Conservation (phyloP, 768 basidiomycete species). For the Hygrophorus russula region DNA sequence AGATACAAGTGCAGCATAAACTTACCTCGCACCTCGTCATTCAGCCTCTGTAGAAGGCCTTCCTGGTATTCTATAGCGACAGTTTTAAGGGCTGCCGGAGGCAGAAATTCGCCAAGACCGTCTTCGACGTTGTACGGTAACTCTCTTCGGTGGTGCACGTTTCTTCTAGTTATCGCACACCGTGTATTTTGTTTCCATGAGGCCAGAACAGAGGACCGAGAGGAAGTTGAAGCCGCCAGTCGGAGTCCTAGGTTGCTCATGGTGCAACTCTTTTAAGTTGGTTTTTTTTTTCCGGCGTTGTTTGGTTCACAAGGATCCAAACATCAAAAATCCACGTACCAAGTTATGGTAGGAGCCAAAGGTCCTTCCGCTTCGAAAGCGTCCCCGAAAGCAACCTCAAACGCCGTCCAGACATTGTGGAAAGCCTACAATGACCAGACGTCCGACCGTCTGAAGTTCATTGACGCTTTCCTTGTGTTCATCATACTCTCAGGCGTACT, state of each 20-base stretch:
- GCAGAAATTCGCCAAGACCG: constrained; percentile 72
- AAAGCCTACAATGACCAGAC: constrained; percentile 72
- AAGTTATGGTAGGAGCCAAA: constrained; percentile 12
- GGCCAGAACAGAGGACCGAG: constrained; percentile 3
- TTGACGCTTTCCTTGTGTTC: constrained; percentile 89
- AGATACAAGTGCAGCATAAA: not conserved
- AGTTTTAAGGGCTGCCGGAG: constrained; percentile 57
- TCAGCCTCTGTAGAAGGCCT: constrained; percentile 69
- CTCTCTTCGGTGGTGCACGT: constrained; percentile 38
- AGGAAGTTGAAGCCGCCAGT: constrained; percentile 15
- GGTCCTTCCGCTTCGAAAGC: constrained; percentile 14
- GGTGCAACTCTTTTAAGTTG: constrained; percentile 15
- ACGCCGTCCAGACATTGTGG: constrained; percentile 50
- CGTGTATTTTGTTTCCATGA: not conserved
- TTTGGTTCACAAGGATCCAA: constrained; percentile 14
- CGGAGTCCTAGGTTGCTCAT: constrained; percentile 20
- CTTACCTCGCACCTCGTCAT: constrained; percentile 64
- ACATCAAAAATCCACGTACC: not conserved
- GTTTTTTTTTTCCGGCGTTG: constrained; percentile 14
- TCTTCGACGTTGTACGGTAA: constrained; percentile 59
- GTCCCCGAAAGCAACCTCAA: constrained; percentile 18
- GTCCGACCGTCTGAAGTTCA: constrained; percentile 78
- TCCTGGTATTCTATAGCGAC: constrained; percentile 80
- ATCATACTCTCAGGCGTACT: constrained; percentile 82
- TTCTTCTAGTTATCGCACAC: constrained; percentile 14